Evolutionary conservation across 306 rosid species (phyloP).

Genomic region (Ceratonia siliqua): DNA sequence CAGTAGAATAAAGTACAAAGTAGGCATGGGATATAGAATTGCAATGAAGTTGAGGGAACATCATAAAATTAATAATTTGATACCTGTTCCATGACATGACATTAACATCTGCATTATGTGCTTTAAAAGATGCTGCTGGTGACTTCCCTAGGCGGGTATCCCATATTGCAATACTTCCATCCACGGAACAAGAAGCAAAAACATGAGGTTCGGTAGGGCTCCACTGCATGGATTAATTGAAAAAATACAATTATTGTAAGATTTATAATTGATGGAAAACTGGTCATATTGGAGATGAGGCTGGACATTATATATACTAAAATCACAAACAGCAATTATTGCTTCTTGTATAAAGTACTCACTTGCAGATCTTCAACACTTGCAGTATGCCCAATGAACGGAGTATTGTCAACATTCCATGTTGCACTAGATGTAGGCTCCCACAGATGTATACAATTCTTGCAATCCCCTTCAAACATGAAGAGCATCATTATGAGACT

Average conservation of each 20-base stretch:
- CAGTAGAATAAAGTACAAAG: slow-evolving; percentile 29
- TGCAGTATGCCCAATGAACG: slow-evolving; percentile 73
- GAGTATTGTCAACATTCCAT: slow-evolving; percentile 72
- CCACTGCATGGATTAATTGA: slow-evolving; percentile 67
- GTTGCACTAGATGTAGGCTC: slow-evolving; percentile 75
- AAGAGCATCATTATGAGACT: slow-evolving; percentile 24
- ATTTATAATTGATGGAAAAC: slow-evolving; percentile 22
- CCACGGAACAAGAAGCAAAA: slow-evolving; percentile 90
- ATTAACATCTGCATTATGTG: slow-evolving; percentile 92
- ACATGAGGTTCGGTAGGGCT: slow-evolving; percentile 81
- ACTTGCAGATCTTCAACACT: slow-evolving; percentile 98
- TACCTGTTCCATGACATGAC: slow-evolving; percentile 98
- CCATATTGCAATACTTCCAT: slow-evolving; percentile 85
- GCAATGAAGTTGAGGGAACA: slow-evolving; percentile 4
- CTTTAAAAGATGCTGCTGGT: slow-evolving; percentile 58
- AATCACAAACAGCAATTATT: slow-evolving; percentile 31
- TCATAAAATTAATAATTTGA: not conserved
- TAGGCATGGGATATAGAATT: not conserved
- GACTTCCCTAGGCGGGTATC: slow-evolving; percentile 79
- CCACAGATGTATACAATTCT: slow-evolving; percentile 74
- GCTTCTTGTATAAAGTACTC: slow-evolving; percentile 25
- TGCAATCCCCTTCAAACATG: slow-evolving; percentile 77
- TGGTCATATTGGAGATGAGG: not conserved
- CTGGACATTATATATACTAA: slow-evolving; percentile 9
- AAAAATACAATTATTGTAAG: slow-evolving; percentile 15